Evolutionary conservation across 495 filamentous ascomycete genomes (phyloP).

Genomic region (Pseudomonodictys pantanalensis): DNA sequence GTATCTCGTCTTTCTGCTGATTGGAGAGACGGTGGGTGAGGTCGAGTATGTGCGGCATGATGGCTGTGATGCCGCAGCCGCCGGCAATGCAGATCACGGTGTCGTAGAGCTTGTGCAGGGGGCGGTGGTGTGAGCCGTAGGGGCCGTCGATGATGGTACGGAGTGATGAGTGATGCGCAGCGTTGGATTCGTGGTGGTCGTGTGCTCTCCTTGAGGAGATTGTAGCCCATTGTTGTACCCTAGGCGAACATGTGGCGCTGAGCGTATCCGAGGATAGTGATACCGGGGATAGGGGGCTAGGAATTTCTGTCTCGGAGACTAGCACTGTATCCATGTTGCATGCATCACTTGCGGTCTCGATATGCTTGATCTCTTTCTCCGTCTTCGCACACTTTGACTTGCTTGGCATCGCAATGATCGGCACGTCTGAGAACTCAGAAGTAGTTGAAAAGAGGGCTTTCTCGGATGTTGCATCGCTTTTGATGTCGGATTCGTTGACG

Average conservation of each 20-base stretch:
- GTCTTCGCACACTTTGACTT: background rate
- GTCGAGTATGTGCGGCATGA: background rate
- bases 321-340: background rate
- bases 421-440: background rate
- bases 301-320: background rate
- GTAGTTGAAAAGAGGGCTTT: background rate
- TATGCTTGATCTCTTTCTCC: background rate
- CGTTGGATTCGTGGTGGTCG: background rate
- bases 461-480: background rate
- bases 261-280: no score
- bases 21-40: background rate
- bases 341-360: background rate
- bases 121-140: constrained; percentile 17
- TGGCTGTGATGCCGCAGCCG: constrained; percentile 16
- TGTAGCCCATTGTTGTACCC: no score
- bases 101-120: constrained; percentile 18
- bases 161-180: background rate
- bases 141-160: constrained; percentile 23
- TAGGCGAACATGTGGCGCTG: no score
- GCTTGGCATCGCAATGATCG: no score
- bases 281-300: background rate
- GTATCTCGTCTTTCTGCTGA: background rate
- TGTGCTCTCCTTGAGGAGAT: no score
- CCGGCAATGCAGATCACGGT: constrained; percentile 17
- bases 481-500: background rate